phyloP scores from a whole-genome alignment of 2,329 filamentous ascomycete species.

The Bipolaris sorokiniana region DNA sequence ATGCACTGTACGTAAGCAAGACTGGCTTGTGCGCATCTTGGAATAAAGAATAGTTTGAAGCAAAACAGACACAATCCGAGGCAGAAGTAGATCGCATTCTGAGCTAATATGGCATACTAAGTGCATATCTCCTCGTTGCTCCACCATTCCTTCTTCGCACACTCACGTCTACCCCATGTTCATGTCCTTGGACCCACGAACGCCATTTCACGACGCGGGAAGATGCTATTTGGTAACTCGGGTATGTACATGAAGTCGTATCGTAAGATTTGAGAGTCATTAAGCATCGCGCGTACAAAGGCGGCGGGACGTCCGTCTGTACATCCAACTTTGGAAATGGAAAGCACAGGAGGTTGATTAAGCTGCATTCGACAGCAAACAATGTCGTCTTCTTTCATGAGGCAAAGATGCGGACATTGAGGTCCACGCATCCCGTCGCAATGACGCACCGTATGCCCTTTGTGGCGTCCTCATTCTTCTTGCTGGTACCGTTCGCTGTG shows the following conservation, averaged over 20 bases:
- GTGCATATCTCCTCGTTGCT: conserved; percentile 8
- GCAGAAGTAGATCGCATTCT: conserved; percentile 7
- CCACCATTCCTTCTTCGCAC: conserved; percentile 6
- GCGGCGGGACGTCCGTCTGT: conserved; percentile 6
- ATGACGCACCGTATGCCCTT: conserved; percentile 80
- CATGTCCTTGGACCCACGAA: conserved; percentile 9
- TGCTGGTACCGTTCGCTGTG: conserved; percentile 51
- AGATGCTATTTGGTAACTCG: conserved; percentile 18
- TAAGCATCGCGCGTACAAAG: conserved; percentile 4
- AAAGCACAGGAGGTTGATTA: conserved; percentile 11
- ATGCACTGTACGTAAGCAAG: neutral
- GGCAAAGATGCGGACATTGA: conserved; percentile 80
- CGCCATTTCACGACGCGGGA: conserved; percentile 11
- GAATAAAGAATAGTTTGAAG: no score
- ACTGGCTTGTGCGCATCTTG: neutral
- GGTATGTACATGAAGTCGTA: conserved; percentile 36
- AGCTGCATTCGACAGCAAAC: conserved; percentile 3
- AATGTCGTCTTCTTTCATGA: conserved; percentile 41
- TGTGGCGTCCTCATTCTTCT: conserved; percentile 61
- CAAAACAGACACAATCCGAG: neutral
- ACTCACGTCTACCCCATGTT: conserved; percentile 10
- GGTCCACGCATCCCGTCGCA: conserved; percentile 84
- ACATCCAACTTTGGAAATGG: conserved; percentile 14
- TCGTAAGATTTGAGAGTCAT: conserved; percentile 20
- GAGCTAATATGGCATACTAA: conserved; percentile 3